phyloP scores from a whole-genome alignment of 192 early-diverging fungal genomes.

The Phycomyces blakesleeanus region DNA sequence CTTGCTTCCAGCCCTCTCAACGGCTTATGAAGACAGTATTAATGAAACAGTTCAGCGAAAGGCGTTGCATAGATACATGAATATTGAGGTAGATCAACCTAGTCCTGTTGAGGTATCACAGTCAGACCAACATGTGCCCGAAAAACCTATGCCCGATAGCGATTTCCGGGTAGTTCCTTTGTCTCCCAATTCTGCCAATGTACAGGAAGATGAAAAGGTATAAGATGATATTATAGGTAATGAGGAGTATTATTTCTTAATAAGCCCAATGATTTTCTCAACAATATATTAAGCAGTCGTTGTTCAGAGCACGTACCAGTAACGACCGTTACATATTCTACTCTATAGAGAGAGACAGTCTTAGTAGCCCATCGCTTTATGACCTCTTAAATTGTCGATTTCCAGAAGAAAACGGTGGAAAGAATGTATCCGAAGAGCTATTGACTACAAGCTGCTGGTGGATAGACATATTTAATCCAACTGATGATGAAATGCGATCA shows the following conservation, averaged over 20 bases:
- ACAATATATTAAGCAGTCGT: background rate
- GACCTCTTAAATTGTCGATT: slow-evolving; percentile 38
- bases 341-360: slow-evolving; percentile 54
- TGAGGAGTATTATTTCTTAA: too few species aligned
- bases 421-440: slow-evolving; percentile 31
- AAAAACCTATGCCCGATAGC: too few species aligned
- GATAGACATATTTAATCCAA: slow-evolving; percentile 62
- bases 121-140: background rate
- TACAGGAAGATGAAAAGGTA: too few species aligned
- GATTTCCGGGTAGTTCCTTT: too few species aligned
- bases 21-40: background rate
- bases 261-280: too few species aligned
- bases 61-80: background rate
- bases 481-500: slow-evolving; percentile 50
- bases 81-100: background rate
- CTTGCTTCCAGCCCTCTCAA: background rate
- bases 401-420: slow-evolving; percentile 8
- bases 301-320: background rate
- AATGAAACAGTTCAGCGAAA: background rate
- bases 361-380: slow-evolving; percentile 49
- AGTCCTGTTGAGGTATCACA: background rate
- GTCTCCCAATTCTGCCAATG: too few species aligned
- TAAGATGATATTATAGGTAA: too few species aligned
- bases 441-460: slow-evolving; percentile 51
- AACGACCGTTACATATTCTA: slow-evolving; percentile 59